A percentile compares a stretch with the other conserved stretches of the same genome.
Conservation (phyloP, 345 rosid species). For the Camelina sativa region DNA sequence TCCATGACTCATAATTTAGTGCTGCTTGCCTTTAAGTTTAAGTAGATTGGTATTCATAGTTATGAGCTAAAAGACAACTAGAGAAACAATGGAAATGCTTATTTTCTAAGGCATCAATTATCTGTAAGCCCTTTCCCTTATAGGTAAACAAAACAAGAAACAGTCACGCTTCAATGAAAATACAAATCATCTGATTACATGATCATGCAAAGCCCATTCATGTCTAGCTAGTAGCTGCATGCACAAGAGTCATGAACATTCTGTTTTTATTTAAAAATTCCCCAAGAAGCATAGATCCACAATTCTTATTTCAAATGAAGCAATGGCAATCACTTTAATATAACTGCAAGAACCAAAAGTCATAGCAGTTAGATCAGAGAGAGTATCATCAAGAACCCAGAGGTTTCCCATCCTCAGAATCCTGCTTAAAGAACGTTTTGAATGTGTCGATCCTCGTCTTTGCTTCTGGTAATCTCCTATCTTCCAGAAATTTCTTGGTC, state of each 20-base stretch:
- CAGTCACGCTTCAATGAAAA: neutral
- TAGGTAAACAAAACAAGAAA: neutral
- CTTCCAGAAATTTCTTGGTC: conserved; percentile 63
- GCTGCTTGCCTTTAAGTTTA: neutral
- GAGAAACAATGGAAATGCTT: conserved; percentile 1
- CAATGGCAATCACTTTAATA: neutral
- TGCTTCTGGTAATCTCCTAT: conserved; percentile 65
- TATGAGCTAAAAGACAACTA: conserved; percentile 36
- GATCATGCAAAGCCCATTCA: neutral
- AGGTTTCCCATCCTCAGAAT: conserved; percentile 31
- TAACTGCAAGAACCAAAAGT: conserved; percentile 9
- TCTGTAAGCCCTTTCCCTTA: neutral
- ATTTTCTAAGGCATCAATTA: conserved; percentile 1
- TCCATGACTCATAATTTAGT: conserved; percentile 21
- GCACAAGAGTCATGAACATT: conserved; percentile 5
- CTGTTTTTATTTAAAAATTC: neutral
- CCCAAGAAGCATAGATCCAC: conserved; percentile 6
- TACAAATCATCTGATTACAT: neutral
- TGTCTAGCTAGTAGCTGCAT: conserved; percentile 13
- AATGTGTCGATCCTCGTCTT: conserved; percentile 71
- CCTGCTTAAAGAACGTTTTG: conserved; percentile 56
- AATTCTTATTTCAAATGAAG: conserved; percentile 33
- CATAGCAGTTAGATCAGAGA: conserved; percentile 1
- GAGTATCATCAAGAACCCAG: conserved; percentile 25
- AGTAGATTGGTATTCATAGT: neutral